These are phyloP conservation scores for Kazachstania sp. DNA, from an alignment of 1,139 yeast species.

Conservation along the genomic window DNA sequence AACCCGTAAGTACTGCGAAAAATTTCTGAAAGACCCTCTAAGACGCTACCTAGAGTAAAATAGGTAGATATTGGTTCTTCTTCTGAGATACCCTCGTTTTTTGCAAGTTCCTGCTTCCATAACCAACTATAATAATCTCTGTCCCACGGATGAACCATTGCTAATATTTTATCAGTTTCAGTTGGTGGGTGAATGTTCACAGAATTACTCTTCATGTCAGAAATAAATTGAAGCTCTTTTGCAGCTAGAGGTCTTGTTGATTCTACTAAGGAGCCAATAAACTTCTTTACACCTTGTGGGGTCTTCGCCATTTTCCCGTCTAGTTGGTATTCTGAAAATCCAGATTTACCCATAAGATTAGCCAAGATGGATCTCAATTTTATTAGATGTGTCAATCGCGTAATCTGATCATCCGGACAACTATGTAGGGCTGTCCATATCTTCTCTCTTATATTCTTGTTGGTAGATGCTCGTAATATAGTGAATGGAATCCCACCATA, in stretches of 20 bases:
- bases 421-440: constrained; percentile 71
- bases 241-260: constrained; percentile 48
- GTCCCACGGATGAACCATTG: constrained; percentile 78
- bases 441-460: constrained; percentile 50
- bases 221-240: constrained; percentile 46
- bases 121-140: constrained; percentile 59
- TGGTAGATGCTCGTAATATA: constrained; percentile 51
- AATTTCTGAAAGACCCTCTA: constrained; percentile 70
- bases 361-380: constrained; percentile 67
- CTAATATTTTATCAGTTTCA: constrained; percentile 35
- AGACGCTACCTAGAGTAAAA: constrained; percentile 79
- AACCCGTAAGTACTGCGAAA: constrained; percentile 71
- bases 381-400: constrained; percentile 49
- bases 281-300: constrained; percentile 67
- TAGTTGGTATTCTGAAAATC: constrained; percentile 73
- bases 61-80: constrained; percentile 43
- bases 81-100: neutral
- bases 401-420: constrained; percentile 48
- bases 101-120: neutral
- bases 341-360: constrained; percentile 57
- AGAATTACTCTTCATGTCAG: constrained; percentile 34
- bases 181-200: constrained; percentile 14
- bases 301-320: constrained; percentile 84
- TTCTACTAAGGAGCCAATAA: constrained; percentile 51
- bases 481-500: constrained; percentile 61